Evolutionary conservation across 2,329 filamentous ascomycete species (phyloP).

Genomic region (Beauveria varroae): DNA sequence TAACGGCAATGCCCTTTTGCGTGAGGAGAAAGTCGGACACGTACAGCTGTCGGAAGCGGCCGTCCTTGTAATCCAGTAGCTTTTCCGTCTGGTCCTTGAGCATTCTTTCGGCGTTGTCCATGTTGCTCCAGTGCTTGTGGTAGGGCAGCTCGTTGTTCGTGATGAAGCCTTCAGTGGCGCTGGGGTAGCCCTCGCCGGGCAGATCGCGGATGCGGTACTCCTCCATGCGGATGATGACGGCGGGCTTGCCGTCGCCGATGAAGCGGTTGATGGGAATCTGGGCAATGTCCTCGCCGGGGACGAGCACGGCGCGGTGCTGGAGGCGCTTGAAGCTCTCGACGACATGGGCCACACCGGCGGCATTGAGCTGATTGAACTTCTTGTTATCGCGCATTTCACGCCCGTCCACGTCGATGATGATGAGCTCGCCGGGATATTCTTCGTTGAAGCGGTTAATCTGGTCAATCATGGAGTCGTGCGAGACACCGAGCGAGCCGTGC

Average conservation of each 20-base stretch:
- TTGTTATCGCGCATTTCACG: background rate
- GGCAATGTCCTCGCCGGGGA: slow-evolving; percentile 19
- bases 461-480: slow-evolving; percentile 21
- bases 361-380: background rate
- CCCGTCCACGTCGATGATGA: slow-evolving; percentile 25
- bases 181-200: slow-evolving; percentile 16
- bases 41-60: slow-evolving; percentile 14
- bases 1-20: slow-evolving; percentile 9
- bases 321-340: slow-evolving; percentile 18
- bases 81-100: slow-evolving; percentile 16
- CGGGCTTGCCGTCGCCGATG: slow-evolving; percentile 18
- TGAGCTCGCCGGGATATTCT: slow-evolving; percentile 24
- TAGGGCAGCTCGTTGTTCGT: slow-evolving; percentile 19
- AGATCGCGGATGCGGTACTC: slow-evolving; percentile 15
- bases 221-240: slow-evolving; percentile 23
- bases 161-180: slow-evolving; percentile 22
- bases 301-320: slow-evolving; percentile 17
- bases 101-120: slow-evolving; percentile 10
- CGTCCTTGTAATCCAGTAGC: slow-evolving; percentile 9
- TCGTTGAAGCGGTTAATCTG: slow-evolving; percentile 23
- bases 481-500: slow-evolving; percentile 21
- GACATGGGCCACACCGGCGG: slow-evolving; percentile 10
- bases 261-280: slow-evolving; percentile 18
- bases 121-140: slow-evolving; percentile 18
- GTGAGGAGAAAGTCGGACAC: slow-evolving; percentile 22